Conservation (phyloP, 2,329 filamentous ascomycete species). For the Herpotrichia juniperi region DNA sequence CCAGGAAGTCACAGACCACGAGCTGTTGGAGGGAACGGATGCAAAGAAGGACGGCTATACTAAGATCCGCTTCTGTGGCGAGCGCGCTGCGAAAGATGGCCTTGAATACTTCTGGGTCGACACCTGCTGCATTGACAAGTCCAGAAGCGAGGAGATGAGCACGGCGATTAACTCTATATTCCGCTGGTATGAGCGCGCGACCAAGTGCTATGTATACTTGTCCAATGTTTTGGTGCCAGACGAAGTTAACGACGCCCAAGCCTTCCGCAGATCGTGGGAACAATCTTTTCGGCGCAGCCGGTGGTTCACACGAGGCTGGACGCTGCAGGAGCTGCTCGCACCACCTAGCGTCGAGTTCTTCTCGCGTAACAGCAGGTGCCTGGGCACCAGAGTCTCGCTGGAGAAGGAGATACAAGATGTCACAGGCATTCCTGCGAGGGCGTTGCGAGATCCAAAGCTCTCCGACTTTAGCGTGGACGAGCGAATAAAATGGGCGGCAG, state of each 20-base stretch:
- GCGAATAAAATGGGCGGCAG: slow-evolving; percentile 28
- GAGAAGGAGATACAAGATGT: slow-evolving; percentile 14
- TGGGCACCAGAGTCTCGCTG: slow-evolving; percentile 18
- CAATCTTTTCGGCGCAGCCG: slow-evolving; percentile 13
- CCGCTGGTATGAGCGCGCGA: background rate
- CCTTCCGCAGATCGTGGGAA: slow-evolving; percentile 7
- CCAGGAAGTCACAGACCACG: slow-evolving; percentile 22
- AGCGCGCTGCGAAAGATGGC: too few relatives aligned
- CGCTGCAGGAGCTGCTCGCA: slow-evolving; percentile 19
- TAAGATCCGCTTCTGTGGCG: too few relatives aligned
- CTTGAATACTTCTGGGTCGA: too few relatives aligned
- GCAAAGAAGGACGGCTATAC: slow-evolving; percentile 3
- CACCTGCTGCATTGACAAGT: too few relatives aligned
- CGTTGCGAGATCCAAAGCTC: slow-evolving; percentile 8
- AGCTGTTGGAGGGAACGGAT: slow-evolving; percentile 16
- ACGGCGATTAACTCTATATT: slow-evolving; percentile 10
- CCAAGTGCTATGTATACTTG: slow-evolving; percentile 15
- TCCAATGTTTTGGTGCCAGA: slow-evolving; percentile 15
- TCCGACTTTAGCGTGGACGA: slow-evolving; percentile 19
- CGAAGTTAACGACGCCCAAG: slow-evolving; percentile 8
- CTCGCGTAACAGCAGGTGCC: slow-evolving; percentile 11
- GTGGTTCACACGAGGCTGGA: slow-evolving; percentile 13
- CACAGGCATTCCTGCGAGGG: slow-evolving; percentile 16
- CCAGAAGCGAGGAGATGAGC: too few relatives aligned
- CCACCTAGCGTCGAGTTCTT: slow-evolving; percentile 23